A percentile compares a stretch with the other conserved stretches of the same genome.
Conservation (phyloP, 2,329 filamentous ascomycete species). For the Monosporascus sp. region DNA sequence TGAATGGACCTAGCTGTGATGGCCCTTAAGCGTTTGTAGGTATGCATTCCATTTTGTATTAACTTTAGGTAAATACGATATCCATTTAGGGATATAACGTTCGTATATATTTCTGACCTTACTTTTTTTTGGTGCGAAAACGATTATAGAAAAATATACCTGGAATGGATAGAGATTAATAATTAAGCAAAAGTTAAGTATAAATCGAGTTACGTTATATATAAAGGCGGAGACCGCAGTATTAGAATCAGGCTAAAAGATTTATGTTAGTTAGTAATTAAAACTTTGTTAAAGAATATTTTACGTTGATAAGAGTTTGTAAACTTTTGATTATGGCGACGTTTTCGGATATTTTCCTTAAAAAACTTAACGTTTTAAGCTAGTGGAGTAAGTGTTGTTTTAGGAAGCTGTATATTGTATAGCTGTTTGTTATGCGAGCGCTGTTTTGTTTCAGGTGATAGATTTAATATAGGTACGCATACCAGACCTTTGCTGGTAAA, state of each 20-base stretch:
- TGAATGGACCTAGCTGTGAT: too few species aligned
- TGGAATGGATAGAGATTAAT: constrained; percentile 26
- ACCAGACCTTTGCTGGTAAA: constrained; percentile 13
- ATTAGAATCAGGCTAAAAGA: constrained; percentile 1
- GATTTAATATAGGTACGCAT: constrained; percentile 28
- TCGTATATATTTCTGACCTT: constrained; percentile 17
- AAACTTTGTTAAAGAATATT: not conserved
- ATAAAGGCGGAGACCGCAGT: constrained; percentile 12
- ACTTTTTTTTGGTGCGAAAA: constrained; percentile 26
- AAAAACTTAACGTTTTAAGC: constrained; percentile 28
- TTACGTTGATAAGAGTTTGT: constrained; percentile 8
- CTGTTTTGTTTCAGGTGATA: constrained; percentile 18
- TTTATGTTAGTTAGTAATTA: not conserved
- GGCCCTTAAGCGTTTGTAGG: not conserved
- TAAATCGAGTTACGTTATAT: constrained; percentile 20
- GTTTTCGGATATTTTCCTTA: constrained; percentile 15
- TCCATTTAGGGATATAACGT: constrained; percentile 11
- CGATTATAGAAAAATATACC: constrained; percentile 25
- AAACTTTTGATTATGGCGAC: constrained; percentile 8
- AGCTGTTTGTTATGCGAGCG: constrained; percentile 18
- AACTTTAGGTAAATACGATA: constrained; percentile 2
- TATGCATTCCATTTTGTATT: constrained; percentile 11
- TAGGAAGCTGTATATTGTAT: constrained; percentile 22
- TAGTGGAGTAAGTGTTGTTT: constrained; percentile 27
- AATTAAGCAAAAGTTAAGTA: constrained; percentile 14